Percentiles rank a stretch among this genome's conserved stretches.
Conservation (phyloP, 202 grass and related monocot species). For the Schoenoplectus triqueter region DNA sequence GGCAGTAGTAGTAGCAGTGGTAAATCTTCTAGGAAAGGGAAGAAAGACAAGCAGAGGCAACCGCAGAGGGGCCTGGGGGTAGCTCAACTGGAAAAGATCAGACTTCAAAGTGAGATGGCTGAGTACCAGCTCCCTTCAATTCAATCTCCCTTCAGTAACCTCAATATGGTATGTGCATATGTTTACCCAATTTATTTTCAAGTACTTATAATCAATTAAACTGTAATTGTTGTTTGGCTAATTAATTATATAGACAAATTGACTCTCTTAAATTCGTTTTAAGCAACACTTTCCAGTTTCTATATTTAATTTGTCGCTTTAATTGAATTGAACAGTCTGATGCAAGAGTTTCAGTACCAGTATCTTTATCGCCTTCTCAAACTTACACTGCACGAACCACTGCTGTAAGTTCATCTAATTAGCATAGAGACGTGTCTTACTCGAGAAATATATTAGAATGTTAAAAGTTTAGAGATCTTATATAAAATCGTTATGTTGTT, state of each 20-base stretch:
- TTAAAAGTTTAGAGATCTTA: background rate
- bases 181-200: conserved; percentile 13
- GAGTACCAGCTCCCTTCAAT: conserved; percentile 53
- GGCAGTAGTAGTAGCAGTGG: conserved; percentile 40
- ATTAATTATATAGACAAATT: background rate
- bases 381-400: conserved; percentile 21
- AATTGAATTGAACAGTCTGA: conserved; percentile 35
- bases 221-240: background rate
- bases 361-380: conserved; percentile 33
- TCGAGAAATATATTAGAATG: background rate
- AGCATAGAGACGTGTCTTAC: background rate
- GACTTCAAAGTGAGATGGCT: conserved; percentile 71
- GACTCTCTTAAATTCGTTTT: background rate
- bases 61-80: conserved; percentile 83
- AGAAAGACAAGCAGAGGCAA: conserved; percentile 76
- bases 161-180: conserved; percentile 31
- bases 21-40: conserved; percentile 52
- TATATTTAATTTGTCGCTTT: background rate
- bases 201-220: background rate
- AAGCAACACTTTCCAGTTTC: background rate
- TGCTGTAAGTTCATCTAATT: conserved; percentile 34
- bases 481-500: background rate
- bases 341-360: conserved; percentile 23
- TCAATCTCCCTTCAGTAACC: conserved; percentile 42
- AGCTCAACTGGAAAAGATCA: conserved; percentile 83